Base-by-base conservation (phyloP, 306 rosid genomes). In the Crataegus laevigata region DNA sequence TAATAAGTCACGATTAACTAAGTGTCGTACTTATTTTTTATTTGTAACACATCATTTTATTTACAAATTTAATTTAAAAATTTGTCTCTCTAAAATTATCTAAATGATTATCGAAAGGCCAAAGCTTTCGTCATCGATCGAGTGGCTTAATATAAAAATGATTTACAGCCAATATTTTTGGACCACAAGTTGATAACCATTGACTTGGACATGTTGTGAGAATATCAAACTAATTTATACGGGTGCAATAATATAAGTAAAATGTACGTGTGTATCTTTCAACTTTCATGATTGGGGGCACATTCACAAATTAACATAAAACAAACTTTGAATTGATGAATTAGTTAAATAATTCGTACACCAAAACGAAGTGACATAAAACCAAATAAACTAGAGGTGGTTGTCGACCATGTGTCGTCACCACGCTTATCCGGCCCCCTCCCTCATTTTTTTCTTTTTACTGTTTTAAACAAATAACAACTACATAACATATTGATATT, bases 181-280 rank as follows among this genome's bases (percentile, higher is more conserved):
- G 87, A 77, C 77, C 77, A 79, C 82, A 42, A 58, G 80, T 75
- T 75, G 85, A 83, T 88, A 81, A 83, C 78, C 77, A 69, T 87
- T 89, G 91, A 87, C 91, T 88, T 82, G 60, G 79, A 72, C 86
- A 84, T 71, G 72, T 80, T 77, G 32, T 54, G 75, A 60, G 72
- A 77, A 38, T 66, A 60, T 81, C 66, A 74, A 77, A 63, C 29
- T 30, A 43, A 43, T 55, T 32, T 17, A 75, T 34, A 47, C 68
- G 38, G 21, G 60, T 55, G 13, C 60, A n/a, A 21, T 55, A n/a
- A 40, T 9, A 40, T 40, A 40, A 8, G 24, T 55, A n/a, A 57
- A 57, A 3, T 57, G 22, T 57, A 26, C 21, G n/a, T 51, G 59
- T 59, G 66, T 66, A 76, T 76, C 74, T 66, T 38, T 14, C 71